These are phyloP conservation scores for Scutellaria galericulata DNA, from an alignment of 257 asterid genomes.

Conservation along the genomic window DNA sequence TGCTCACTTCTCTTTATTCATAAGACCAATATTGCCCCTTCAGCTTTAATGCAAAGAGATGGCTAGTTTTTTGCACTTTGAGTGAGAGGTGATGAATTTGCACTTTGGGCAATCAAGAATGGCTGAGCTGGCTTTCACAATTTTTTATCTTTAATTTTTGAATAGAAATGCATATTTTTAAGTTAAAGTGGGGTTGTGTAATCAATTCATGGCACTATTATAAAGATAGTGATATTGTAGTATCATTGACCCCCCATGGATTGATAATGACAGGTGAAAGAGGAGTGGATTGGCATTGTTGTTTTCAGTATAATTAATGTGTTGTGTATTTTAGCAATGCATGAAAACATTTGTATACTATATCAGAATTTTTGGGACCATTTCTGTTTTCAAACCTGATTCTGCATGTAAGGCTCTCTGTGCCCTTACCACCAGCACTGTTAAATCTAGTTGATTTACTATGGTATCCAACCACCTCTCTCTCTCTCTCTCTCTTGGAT, in stretches of 20 bases:
- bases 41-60: constrained; percentile 63
- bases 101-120: constrained; percentile 72
- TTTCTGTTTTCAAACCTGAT: constrained; percentile 31
- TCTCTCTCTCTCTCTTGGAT: background rate
- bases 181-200: constrained; percentile 37
- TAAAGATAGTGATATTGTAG: constrained; percentile 44
- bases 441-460: constrained; percentile 1
- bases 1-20: constrained; percentile 48
- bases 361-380: constrained; percentile 54
- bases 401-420: constrained; percentile 47
- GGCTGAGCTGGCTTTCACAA: constrained; percentile 55
- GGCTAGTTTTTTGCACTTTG: constrained; percentile 41
- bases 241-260: constrained; percentile 53
- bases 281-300: constrained; percentile 39
- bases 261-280: constrained; percentile 54
- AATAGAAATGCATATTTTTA: constrained; percentile 23
- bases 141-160: constrained; percentile 29
- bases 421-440: constrained; percentile 47
- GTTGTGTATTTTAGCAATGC: constrained; percentile 37
- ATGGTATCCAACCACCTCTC: background rate
- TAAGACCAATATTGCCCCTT: constrained; percentile 51
- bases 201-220: constrained; percentile 54
- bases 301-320: constrained; percentile 41
- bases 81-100: constrained; percentile 79
- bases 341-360: constrained; percentile 37